Percentiles rank a stretch among this genome's conserved stretches.
Conservation (phyloP, 2,329 filamentous ascomycete species). For the Ustilaginoidea virens region DNA sequence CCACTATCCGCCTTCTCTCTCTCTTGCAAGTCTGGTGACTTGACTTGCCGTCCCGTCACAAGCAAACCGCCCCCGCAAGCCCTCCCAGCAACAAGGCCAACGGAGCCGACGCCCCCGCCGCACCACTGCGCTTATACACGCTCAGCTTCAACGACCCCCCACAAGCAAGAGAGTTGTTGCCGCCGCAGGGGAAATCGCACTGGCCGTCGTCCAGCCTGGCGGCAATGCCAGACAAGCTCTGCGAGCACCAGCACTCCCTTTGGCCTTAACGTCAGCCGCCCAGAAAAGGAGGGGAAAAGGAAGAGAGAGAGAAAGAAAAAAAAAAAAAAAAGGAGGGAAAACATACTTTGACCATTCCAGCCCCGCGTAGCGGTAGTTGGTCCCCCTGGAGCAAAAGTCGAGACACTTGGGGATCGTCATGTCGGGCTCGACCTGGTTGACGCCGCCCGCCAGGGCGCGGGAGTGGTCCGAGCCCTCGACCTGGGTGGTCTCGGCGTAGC, state of each 20-base stretch:
- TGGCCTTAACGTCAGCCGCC: constrained; percentile 8
- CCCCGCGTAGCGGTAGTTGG: constrained; percentile 31
- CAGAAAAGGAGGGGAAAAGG: neutral
- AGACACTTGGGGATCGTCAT: constrained; percentile 39
- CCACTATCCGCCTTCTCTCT: no score
- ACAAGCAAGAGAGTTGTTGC: constrained; percentile 34
- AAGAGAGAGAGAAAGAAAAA: neutral
- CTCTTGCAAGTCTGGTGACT: no score
- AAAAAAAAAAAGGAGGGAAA: neutral
- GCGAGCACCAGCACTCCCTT: constrained; percentile 44
- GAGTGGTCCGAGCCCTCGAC: constrained; percentile 22
- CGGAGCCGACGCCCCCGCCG: constrained; percentile 1
- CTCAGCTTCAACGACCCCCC: constrained; percentile 35
- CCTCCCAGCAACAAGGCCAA: neutral
- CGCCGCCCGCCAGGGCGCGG: constrained; percentile 31
- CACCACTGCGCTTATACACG: constrained; percentile 21
- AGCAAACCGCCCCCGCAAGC: no score
- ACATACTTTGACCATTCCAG: constrained; percentile 35
- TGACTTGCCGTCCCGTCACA: no score
- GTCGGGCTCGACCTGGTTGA: constrained; percentile 23
- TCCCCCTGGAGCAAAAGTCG: constrained; percentile 28
- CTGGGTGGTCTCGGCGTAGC: constrained; percentile 41
- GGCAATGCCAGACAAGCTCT: constrained; percentile 30
- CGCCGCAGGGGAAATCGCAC: constrained; percentile 38
- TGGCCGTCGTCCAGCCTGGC: constrained; percentile 27